These are phyloP conservation scores for Smallanthus sonchifolius DNA, from an alignment of 129 eudicot genomes.

Conservation along the genomic window DNA sequence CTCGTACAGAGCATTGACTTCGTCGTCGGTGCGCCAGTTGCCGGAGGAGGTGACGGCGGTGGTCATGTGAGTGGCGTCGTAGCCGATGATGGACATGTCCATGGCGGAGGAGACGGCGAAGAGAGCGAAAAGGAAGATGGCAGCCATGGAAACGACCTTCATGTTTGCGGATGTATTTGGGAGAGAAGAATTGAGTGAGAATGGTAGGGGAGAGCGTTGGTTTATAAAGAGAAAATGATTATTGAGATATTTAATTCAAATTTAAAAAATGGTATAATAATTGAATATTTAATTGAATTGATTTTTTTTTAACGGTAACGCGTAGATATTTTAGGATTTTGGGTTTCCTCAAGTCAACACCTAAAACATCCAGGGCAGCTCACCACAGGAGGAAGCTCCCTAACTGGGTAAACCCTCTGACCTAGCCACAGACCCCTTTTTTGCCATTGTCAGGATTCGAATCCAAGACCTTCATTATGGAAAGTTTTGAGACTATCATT, in stretches of 20 bases:
- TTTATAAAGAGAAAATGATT: constrained; percentile 21
- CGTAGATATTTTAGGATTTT: too few species aligned
- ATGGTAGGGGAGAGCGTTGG: constrained; percentile 8
- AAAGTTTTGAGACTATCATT: too few species aligned
- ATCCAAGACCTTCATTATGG: too few species aligned
- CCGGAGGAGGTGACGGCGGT: not conserved
- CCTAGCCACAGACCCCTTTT: too few species aligned
- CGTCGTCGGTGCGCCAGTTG: constrained; percentile 43
- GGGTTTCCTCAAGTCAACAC: too few species aligned
- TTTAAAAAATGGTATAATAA: not conserved
- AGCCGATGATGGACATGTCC: constrained; percentile 76
- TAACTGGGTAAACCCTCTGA: too few species aligned
- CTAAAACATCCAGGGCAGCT: too few species aligned
- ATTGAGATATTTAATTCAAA: not conserved
- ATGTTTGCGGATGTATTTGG: constrained; percentile 8
- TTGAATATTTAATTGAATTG: not conserved
- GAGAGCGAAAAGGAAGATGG: constrained; percentile 24
- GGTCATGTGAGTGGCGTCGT: constrained; percentile 43
- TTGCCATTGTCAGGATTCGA: too few species aligned
- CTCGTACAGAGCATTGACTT: constrained; percentile 56
- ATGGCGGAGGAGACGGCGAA: constrained; percentile 46
- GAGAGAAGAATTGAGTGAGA: not conserved
- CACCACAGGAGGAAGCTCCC: too few species aligned
- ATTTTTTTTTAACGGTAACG: too few species aligned
- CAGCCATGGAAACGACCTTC: constrained; percentile 33